Evolutionary conservation across 257 asterid genomes (phyloP).

Genomic region (Handroanthus guayacan): DNA sequence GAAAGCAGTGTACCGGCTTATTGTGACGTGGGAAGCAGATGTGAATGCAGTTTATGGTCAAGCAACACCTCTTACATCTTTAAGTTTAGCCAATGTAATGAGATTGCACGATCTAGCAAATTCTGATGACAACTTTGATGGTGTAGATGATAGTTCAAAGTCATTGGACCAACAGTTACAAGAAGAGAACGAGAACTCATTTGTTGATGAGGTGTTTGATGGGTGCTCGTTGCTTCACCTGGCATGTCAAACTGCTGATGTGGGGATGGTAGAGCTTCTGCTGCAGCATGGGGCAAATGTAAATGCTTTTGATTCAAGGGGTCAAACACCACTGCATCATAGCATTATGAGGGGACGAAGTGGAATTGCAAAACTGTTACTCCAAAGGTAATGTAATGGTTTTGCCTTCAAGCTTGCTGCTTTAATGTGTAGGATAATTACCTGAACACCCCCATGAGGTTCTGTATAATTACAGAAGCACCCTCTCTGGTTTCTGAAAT

Average conservation of each 20-base stretch:
- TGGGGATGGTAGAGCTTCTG: conserved; percentile 92
- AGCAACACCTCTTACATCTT: conserved; percentile 48
- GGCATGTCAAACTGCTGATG: conserved; percentile 89
- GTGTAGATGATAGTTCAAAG: conserved; percentile 49
- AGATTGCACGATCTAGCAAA: conserved; percentile 44
- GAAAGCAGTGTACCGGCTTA: conserved; percentile 84
- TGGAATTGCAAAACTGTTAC: conserved; percentile 67
- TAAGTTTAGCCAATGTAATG: conserved; percentile 48
- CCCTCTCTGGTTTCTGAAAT: too few species aligned
- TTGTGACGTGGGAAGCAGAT: conserved; percentile 68
- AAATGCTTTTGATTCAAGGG: conserved; percentile 67
- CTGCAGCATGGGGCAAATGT: conserved; percentile 82
- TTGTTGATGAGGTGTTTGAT: conserved; percentile 50
- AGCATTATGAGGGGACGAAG: conserved; percentile 71
- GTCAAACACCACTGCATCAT: conserved; percentile 86
- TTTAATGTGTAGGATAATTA: too few species aligned
- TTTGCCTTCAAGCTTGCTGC: neutral
- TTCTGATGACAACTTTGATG: conserved; percentile 42
- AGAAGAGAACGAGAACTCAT: conserved; percentile 47
- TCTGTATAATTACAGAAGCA: too few species aligned
- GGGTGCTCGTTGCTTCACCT: conserved; percentile 91
- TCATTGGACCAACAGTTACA: conserved; percentile 36
- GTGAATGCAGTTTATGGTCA: conserved; percentile 71
- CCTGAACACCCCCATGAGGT: neutral
- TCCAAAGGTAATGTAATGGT: conserved; percentile 59